Evolutionary conservation across 2,329 filamentous ascomycete genomes (phyloP), one percentile per base, ranked within the genome.

Genomic region (Aspergillus quadricinctus): DNA sequence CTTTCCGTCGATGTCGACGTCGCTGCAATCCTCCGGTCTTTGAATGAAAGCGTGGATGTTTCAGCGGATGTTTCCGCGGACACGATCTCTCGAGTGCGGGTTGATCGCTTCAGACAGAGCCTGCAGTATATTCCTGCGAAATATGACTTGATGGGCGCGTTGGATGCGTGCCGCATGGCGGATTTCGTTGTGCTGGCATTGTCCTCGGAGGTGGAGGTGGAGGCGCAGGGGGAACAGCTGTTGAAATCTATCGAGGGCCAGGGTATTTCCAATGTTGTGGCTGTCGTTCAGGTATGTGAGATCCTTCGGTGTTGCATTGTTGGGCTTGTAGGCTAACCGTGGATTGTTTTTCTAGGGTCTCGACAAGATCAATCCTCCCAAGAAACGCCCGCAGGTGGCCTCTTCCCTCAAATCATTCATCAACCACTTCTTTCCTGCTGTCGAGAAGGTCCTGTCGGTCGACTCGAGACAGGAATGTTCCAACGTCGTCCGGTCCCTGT

Each of bases 31-130:
- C 85, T 96, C 50, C 79, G 80, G 61, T 82, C 81, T 61, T 75
- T 99, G 65, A 95, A 92, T 72, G 77, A 77, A 49, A 93, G 92
- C 68, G 78, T 97, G 50, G 93, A 96, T 68, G 83, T 95, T 55
- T 83, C 90, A 55, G 78, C 82, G 52, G 84, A 88, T 37, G 76
- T 87, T 29, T 78, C 82, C 3, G 77, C 84, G 41, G 80, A 82
- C 59, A 83, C 81, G 52, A 75, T 79, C 58, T 80, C 84, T 53
- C 84, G 85, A 55, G 86, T 92, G 28, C 80, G 86, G 7, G 81
- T 97, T 66, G 92, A 96, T 59, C 85, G 94, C 31, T 99, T 97
- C 80, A 96, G 96, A 79, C 93, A 97, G 72, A 96, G 89, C 69
- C 74, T 99, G 11, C 88, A 95, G 73, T 99, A 96, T 70, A 74